Base-by-base conservation (phyloP, 768 basidiomycete genomes). In the Tricholoma sp. region DNA sequence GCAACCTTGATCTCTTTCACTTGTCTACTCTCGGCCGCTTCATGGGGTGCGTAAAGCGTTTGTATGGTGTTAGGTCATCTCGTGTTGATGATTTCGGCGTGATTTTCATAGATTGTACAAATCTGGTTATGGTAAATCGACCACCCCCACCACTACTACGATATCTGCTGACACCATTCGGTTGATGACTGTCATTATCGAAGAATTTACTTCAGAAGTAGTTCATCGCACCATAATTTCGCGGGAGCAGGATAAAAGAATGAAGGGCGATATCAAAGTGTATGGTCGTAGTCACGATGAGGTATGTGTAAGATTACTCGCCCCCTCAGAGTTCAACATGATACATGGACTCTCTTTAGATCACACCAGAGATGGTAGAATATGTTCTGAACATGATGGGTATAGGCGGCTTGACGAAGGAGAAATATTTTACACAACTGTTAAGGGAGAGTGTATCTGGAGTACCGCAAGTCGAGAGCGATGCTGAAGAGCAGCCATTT, bases 251-350 rank as follows among this genome's bases (percentile, higher is more conserved):
- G 87, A 88, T 61, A 67, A 74, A 54, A 69, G 71, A 31, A 65
- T 85, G 64, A 89, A 88, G 69, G 72, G 74, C 39, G 77, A 79
- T 18, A 80, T 80, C 49, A 86, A 80, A 62, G 84, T 76, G 6
- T 90, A 88, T 85, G 73, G 77, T 49, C 72, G 73, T 11, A 69
- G 68, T 46, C 74, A 75, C 29, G 72, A 79, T 62, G 80, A 83
- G 65, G 72, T 73, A 37, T 39, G 64, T 58, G 49, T 27, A 24
- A 46, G 18, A 56, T 49, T 43, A n/a, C 19, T 22, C 19, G 51
- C 57, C 22, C 24, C 21, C 11, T 16, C 52, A 14, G 8, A 3
- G 2, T 57, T 45, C 50, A 19, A 53, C 27, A 46, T 12, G 29
- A 6, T 8, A 4, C 29, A 32, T 21, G n/a, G 21, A 35, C 9